Conservation (phyloP, 208 protist genomes). For the Naegleria gruberi region DNA sequence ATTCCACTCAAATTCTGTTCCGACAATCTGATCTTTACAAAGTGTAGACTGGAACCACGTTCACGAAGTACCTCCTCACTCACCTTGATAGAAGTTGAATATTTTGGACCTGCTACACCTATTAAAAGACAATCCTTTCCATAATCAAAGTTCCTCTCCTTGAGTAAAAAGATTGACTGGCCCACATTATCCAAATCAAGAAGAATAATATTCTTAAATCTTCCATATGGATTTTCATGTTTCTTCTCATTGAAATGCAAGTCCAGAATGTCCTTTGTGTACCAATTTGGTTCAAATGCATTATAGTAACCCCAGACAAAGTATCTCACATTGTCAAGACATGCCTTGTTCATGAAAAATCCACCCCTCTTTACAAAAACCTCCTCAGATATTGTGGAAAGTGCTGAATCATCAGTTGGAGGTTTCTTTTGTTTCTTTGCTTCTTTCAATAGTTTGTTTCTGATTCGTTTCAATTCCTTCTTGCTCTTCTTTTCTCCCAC, state of each 20-base stretch:
- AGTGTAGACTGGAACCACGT: neutral
- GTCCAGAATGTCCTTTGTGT: neutral
- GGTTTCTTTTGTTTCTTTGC: neutral
- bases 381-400: neutral
- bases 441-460: neutral
- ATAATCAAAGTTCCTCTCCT: neutral
- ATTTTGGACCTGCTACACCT: neutral
- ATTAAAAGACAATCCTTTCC: neutral
- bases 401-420: neutral
- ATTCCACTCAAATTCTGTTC: neutral
- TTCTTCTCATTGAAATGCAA: neutral
- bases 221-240: neutral
- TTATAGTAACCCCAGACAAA: neutral
- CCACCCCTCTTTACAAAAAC: neutral
- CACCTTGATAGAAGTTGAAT: neutral
- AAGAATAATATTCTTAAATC: neutral
- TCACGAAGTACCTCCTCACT: neutral
- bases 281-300: neutral
- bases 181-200: neutral
- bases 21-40: neutral
- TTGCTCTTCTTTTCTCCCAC: neutral
- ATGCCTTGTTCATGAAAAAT: neutral
- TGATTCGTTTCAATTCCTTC: neutral
- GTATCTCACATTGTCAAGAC: neutral
- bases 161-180: neutral